Percentiles rank a stretch among this genome's conserved stretches.
These are phyloP conservation scores for Cercophora scortea DNA, from an alignment of 495 filamentous ascomycete genomes.

Conservation along the genomic window DNA sequence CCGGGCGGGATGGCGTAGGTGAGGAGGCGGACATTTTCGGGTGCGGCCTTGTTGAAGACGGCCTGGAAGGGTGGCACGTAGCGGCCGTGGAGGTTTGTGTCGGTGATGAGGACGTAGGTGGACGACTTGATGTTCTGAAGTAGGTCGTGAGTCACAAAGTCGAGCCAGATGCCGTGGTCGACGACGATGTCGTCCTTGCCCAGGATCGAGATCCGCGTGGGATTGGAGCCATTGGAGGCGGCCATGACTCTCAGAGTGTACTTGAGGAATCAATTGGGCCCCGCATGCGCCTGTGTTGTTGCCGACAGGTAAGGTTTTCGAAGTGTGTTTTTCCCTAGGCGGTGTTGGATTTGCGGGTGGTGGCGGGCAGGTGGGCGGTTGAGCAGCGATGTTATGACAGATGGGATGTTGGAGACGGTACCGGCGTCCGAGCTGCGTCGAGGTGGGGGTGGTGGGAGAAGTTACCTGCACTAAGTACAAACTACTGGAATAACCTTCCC, in stretches of 20 bases:
- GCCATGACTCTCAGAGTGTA: conserved; percentile 16
- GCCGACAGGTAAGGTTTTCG: neutral
- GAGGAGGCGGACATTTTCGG: conserved; percentile 61
- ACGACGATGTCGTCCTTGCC: conserved; percentile 75
- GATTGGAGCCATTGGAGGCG: conserved; percentile 22
- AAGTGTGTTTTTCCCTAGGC: neutral
- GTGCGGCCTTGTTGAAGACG: conserved; percentile 54
- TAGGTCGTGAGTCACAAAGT: conserved; percentile 74
- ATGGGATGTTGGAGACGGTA: no score
- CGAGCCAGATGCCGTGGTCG: conserved; percentile 84
- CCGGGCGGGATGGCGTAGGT: conserved; percentile 83
- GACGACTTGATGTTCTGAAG: conserved; percentile 69
- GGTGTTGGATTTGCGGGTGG: neutral
- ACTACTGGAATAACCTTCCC: no score
- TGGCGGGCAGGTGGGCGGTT: neutral
- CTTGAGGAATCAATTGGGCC: conserved; percentile 15
- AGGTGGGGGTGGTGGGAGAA: neutral
- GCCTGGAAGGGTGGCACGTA: conserved; percentile 73
- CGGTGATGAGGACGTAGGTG: conserved; percentile 93
- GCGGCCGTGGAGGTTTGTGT: conserved; percentile 77
- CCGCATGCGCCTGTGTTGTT: conserved; percentile 11
- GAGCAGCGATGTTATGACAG: neutral
- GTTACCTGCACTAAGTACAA: neutral
- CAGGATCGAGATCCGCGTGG: conserved; percentile 45
- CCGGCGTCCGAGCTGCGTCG: no score